These are phyloP conservation scores for Cnidoscolus chayamansa DNA, from an alignment of 441 rosid species.

Conservation along the genomic window DNA sequence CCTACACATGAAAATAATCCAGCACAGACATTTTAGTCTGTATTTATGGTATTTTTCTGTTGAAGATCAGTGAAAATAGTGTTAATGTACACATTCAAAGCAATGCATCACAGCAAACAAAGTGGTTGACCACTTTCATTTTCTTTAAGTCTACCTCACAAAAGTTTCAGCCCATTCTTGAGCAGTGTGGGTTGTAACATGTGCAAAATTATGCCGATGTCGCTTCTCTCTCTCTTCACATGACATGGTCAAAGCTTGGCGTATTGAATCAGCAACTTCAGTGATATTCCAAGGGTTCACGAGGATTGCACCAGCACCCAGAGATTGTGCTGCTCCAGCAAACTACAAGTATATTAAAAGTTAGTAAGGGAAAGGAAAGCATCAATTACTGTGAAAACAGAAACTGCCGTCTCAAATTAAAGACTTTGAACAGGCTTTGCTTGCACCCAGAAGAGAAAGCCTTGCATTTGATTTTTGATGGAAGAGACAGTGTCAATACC, in stretches of 20 bases:
- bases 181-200: constrained; percentile 85
- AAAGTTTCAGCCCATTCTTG: constrained; percentile 99
- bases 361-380: neutral
- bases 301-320: constrained; percentile 98
- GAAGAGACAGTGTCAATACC: neutral
- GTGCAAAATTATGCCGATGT: constrained; percentile 71
- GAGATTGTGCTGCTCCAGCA: constrained; percentile 99
- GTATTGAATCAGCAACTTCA: constrained; percentile 95
- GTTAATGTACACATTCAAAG: neutral
- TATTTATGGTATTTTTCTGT: neutral
- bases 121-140: neutral
- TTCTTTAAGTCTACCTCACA: constrained; percentile 60
- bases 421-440: neutral
- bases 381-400: neutral
- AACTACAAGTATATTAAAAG: constrained; percentile 41
- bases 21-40: too few species aligned
- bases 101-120: constrained; percentile 2
- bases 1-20: neutral
- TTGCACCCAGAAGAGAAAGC: neutral
- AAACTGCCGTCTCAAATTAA: neutral
- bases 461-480: neutral
- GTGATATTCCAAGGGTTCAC: constrained; percentile 99
- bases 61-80: neutral
- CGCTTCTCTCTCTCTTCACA: constrained; percentile 91
- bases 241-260: constrained; percentile 75